A percentile compares a stretch with the other conserved stretches of the same genome.
These are phyloP conservation scores for Monascus ruber DNA, from an alignment of 2,329 filamentous ascomycete genomes.

Conservation along the genomic window DNA sequence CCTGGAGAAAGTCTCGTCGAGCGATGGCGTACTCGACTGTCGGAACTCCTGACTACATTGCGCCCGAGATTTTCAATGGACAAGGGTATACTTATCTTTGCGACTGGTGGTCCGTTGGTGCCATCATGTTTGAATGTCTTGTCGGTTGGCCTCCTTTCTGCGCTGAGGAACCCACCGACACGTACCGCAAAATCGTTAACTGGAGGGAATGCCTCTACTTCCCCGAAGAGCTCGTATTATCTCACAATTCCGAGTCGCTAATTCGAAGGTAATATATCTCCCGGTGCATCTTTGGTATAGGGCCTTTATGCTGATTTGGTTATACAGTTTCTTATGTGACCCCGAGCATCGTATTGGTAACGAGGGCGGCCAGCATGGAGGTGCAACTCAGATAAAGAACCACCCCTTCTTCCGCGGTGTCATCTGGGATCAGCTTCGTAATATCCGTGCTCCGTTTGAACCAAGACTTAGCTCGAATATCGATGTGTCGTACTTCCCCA, in stretches of 20 bases:
- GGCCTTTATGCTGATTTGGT: background rate
- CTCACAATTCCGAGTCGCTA: slow-evolving; percentile 78
- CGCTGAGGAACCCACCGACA: slow-evolving; percentile 92
- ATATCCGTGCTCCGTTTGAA: slow-evolving; percentile 91
- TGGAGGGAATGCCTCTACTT: slow-evolving; percentile 95
- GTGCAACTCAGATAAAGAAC: slow-evolving; percentile 82
- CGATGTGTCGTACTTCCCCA: slow-evolving; percentile 97
- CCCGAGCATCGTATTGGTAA: slow-evolving; percentile 83
- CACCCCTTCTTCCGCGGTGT: slow-evolving; percentile 97
- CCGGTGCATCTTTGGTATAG: background rate
- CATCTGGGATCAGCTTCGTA: slow-evolving; percentile 82
- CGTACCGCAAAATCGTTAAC: slow-evolving; percentile 98
- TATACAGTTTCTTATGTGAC: slow-evolving; percentile 74
- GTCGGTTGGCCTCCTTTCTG: slow-evolving; percentile 99
- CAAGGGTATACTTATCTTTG: slow-evolving; percentile 94
- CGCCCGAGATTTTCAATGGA: slow-evolving; percentile 93
- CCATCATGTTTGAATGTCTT: slow-evolving; percentile 99
- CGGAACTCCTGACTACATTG: slow-evolving; percentile 96
- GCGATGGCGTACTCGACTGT: slow-evolving; percentile 98
- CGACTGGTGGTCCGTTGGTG: slow-evolving; percentile 98
- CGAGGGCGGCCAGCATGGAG: slow-evolving; percentile 45
- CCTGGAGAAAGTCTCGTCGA: slow-evolving; percentile 90
- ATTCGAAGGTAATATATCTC: slow-evolving; percentile 59
- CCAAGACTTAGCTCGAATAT: slow-evolving; percentile 85
- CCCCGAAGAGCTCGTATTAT: slow-evolving; percentile 85